Conservation (phyloP, 306 rosid species). For the Vigna reflexopilosa region DNA sequence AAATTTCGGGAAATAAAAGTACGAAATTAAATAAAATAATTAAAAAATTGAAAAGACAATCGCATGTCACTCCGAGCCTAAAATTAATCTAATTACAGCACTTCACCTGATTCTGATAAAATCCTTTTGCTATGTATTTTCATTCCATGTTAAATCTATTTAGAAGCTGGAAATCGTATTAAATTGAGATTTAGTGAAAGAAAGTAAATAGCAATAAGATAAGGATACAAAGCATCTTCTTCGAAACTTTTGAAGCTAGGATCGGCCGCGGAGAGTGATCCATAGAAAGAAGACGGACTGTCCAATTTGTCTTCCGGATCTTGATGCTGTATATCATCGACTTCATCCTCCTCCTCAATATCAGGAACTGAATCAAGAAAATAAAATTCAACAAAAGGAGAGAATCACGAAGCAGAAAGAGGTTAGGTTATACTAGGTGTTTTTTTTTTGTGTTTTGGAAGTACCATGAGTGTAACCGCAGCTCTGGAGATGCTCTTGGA, state of each 20-base stretch:
- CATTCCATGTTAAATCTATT: background rate
- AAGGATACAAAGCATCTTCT: conserved; percentile 77
- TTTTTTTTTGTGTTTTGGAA: background rate
- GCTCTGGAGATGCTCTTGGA: conserved; percentile 60
- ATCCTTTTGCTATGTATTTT: background rate
- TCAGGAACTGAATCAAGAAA: conserved; percentile 51
- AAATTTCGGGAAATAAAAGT: background rate
- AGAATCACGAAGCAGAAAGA: background rate
- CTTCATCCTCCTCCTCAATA: conserved; percentile 59
- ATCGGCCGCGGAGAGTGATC: conserved; percentile 47
- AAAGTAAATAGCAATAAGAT: conserved; percentile 22
- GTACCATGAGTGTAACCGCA: conserved; percentile 65
- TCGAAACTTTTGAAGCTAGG: conserved; percentile 52
- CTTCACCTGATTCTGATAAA: conserved; percentile 9
- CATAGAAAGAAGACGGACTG: conserved; percentile 46
- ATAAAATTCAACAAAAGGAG: conserved; percentile 6
- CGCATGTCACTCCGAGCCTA: conserved; percentile 1
- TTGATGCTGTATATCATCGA: conserved; percentile 17
- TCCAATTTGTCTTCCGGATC: conserved; percentile 42
- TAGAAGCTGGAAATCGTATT: background rate
- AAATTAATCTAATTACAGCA: background rate
- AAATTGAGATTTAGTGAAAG: background rate
- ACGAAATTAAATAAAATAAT: background rate
- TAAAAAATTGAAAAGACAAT: background rate
- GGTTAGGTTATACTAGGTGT: background rate